Base-by-base conservation (phyloP, 1,139 yeast genomes). In the Nakaseomyces glabratus region DNA sequence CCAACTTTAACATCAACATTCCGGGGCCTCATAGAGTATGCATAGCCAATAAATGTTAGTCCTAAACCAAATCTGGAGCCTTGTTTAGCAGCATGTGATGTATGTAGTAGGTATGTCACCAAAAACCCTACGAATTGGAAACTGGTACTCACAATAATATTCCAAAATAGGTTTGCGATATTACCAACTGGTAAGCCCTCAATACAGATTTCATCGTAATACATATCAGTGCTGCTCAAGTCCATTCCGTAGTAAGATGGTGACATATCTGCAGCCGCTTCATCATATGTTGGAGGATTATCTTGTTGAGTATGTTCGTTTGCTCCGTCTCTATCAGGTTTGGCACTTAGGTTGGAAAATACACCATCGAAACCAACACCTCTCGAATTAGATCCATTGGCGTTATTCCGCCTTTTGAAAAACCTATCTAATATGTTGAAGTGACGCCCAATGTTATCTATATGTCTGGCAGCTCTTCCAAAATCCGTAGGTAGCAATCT, bases 131-230 rank as follows among this genome's bases (percentile, higher is more conserved):
- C 80, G 55, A 84, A 84, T 58, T 90, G 96, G 63, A 90, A 90
- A 26, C 94, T 84, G 10, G 85, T 71, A 13, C 95, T 77, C 2
- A 90, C 93, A 52, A 86, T 68, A 47, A 77, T 71, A 60, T 88
- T 88, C 97, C 98, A 90, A 3, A 84, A 63, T 48, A 86, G 80
- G 53, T 84, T 85, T 31, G 93, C 77, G 18, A 82, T 58, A 49
- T 82, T 82, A 1, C 98, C 99, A n/a, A 88, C 97, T 0, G 98
- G 97, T 44, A 93, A 65, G 0, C 97, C 97, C 47, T 90, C 95
- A 25, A 93, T 88, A 58, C 85, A 85, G 25, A 90, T 79, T 57
- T 88, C 97, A 55, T 90, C 96, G 35, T 65, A 65, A 38, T 79
- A 82, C 45, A 57, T 38, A n/a, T 52, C 56, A 4, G 53, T 44